These are phyloP conservation scores for Blepharisma undulans DNA, from an alignment of 169 alveolate genomes.

Conservation along the genomic window DNA sequence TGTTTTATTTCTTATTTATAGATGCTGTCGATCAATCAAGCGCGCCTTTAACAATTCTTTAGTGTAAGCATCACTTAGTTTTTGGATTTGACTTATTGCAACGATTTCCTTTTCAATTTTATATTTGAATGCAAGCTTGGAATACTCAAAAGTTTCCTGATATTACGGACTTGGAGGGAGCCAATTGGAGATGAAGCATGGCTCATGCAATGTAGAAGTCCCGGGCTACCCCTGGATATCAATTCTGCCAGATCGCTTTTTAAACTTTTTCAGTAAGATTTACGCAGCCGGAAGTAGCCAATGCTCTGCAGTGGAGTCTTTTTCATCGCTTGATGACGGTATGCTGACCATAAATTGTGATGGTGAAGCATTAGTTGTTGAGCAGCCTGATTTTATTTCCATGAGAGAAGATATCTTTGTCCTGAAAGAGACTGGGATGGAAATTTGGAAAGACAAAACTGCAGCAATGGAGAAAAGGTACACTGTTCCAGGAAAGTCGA, in stretches of 20 bases:
- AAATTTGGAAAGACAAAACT: not conserved
- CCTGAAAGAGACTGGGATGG: slow-evolving; percentile 10
- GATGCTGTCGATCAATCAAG: not conserved
- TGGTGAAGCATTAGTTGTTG: not conserved
- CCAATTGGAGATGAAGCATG: not conserved
- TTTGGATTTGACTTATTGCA: not conserved
- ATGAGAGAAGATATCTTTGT: not conserved
- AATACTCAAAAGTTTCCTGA: not conserved
- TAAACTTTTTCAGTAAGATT: slow-evolving; percentile 31
- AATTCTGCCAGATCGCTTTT: not conserved
- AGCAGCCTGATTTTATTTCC: slow-evolving; percentile 15
- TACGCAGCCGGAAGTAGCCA: not conserved
- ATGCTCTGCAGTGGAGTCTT: not conserved
- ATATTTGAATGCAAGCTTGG: not conserved
- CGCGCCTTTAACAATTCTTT: not conserved
- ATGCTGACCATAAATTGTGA: not conserved
- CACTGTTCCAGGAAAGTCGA: slow-evolving; percentile 2
- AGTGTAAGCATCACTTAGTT: not conserved
- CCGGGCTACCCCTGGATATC: slow-evolving; percentile 13
- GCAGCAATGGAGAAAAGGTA: not conserved
- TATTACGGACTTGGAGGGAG: not conserved
- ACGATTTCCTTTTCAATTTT: not conserved
- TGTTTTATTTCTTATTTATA: not conserved
- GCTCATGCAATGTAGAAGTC: not conserved
- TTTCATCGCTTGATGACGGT: not conserved